A percentile compares a stretch with the other conserved stretches of the same genome.
Evolutionary conservation across 176 grass and related monocot genomes (phyloP).

Genomic region (Aegilops speltoides): DNA sequence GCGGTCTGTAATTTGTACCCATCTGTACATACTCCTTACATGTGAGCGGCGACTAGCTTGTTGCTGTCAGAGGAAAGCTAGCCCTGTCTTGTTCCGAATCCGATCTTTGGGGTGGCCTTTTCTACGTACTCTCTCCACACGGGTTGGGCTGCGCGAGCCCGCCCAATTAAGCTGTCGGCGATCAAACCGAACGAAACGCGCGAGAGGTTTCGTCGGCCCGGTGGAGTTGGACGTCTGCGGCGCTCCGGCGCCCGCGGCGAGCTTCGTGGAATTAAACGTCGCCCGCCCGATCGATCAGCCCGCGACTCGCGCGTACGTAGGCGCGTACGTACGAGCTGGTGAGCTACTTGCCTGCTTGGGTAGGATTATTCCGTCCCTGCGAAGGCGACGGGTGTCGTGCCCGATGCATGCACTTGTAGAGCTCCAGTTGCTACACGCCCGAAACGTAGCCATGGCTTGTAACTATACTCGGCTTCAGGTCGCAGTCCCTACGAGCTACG

Average conservation of each 20-base stretch:
- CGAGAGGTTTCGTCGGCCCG: background rate
- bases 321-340: too few species aligned
- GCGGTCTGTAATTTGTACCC: background rate
- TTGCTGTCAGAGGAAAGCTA: constrained; percentile 31
- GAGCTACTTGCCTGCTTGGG: too few species aligned
- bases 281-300: background rate
- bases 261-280: background rate
- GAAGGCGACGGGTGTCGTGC: background rate
- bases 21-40: background rate
- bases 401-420: background rate
- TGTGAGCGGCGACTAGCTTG: background rate
- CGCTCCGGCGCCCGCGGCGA: background rate
- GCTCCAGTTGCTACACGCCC: background rate
- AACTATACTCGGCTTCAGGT: background rate
- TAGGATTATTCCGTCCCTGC: background rate
- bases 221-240: constrained; percentile 21
- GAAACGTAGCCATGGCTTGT: background rate
- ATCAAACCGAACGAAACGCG: background rate
- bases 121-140: background rate
- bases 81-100: background rate
- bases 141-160: too few species aligned
- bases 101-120: background rate
- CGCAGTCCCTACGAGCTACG: background rate
- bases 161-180: background rate
- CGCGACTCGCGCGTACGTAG: too few species aligned